Evolutionary conservation across 441 rosid species (phyloP).

Genomic region (Croton laevigatus): DNA sequence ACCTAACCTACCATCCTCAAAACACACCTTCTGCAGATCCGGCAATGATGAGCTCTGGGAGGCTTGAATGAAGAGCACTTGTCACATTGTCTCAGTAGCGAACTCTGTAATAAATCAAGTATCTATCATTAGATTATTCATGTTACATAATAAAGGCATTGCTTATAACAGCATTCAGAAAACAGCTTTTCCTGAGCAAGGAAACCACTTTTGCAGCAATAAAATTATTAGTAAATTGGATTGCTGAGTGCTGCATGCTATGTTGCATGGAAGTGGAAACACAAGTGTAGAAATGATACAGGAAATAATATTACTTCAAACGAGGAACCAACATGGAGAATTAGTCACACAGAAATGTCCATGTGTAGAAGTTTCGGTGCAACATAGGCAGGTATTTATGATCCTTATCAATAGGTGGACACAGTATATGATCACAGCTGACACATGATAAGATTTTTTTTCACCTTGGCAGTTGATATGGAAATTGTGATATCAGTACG

Average conservation of each 20-base stretch:
- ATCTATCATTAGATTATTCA: slow-evolving; percentile 10
- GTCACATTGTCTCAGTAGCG: slow-evolving; percentile 52
- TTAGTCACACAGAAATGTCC: too few relatives aligned
- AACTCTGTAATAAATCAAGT: slow-evolving; percentile 32
- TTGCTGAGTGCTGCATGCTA: not conserved
- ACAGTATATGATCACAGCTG: not conserved
- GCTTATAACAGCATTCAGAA: not conserved
- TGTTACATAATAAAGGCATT: not conserved
- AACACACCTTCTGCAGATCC: slow-evolving; percentile 76
- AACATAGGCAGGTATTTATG: not conserved
- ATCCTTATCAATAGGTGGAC: not conserved
- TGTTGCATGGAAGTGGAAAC: too few relatives aligned
- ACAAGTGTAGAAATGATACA: too few relatives aligned
- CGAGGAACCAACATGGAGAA: too few relatives aligned
- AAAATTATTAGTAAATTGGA: not conserved
- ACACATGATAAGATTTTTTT: not conserved
- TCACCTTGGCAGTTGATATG: not conserved
- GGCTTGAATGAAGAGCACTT: slow-evolving; percentile 68
- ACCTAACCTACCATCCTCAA: slow-evolving; percentile 70
- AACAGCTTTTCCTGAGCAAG: not conserved
- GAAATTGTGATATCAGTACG: not conserved
- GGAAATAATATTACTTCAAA: too few relatives aligned
- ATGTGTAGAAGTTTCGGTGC: not conserved
- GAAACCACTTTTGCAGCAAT: not conserved
- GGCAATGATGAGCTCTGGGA: slow-evolving; percentile 84